phyloP scores from a whole-genome alignment of 1,284 basidiomycete genomes.

The Lignosus rhinocerotis region DNA sequence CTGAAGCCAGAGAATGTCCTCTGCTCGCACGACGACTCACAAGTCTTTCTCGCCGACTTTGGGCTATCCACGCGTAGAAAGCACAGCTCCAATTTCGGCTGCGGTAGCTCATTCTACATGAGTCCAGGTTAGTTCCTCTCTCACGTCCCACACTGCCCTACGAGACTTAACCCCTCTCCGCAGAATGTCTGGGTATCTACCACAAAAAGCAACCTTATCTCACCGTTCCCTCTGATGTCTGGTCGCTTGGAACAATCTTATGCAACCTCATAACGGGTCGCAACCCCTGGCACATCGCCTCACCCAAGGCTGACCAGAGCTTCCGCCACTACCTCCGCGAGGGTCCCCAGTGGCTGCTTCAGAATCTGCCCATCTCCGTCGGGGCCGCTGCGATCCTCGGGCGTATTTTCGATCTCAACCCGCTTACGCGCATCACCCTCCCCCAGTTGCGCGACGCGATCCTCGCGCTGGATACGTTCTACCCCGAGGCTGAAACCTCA shows the following conservation, averaged over 20 bases:
- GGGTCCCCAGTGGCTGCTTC: conserved; percentile 46
- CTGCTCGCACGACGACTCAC: conserved; percentile 43
- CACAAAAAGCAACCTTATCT: conserved; percentile 43
- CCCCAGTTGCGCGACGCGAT: conserved; percentile 28
- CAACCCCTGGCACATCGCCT: conserved; percentile 69
- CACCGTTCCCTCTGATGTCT: conserved; percentile 62
- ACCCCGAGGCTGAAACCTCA: conserved; percentile 12
- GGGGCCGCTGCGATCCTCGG: conserved; percentile 38
- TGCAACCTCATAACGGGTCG: conserved; percentile 67
- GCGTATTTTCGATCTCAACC: conserved; percentile 30
- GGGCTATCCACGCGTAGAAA: conserved; percentile 63
- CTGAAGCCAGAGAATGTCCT: conserved; percentile 77
- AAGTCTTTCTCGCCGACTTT: conserved; percentile 63
- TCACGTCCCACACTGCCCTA: not conserved
- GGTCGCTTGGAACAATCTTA: conserved; percentile 70
- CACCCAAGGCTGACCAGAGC: conserved; percentile 47
- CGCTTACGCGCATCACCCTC: conserved; percentile 28
- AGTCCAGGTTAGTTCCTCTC: conserved; percentile 45
- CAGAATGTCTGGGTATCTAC: conserved; percentile 57
- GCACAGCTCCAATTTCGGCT: conserved; percentile 52
- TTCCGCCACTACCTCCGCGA: conserved; percentile 51
- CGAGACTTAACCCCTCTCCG: not conserved
- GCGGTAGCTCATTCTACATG: conserved; percentile 59
- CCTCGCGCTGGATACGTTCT: conserved; percentile 30
- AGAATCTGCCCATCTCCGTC: conserved; percentile 50